These are phyloP conservation scores for Entomortierella lignicola DNA, from an alignment of 192 early-diverging fungal genomes.

Conservation along the genomic window DNA sequence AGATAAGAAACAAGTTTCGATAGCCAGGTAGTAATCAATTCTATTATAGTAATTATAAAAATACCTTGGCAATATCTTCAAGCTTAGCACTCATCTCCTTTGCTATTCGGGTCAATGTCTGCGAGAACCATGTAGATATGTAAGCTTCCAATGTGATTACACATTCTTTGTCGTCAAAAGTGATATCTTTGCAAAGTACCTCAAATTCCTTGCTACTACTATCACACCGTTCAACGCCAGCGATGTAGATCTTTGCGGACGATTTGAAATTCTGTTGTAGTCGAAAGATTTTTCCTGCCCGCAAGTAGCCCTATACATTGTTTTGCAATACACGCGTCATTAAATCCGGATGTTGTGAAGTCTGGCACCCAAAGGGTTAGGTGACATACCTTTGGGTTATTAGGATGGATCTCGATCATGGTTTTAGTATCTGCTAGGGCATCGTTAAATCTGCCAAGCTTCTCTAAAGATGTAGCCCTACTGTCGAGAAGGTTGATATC, in stretches of 20 bases:
- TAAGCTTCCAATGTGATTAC: too few species aligned
- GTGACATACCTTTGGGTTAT: conserved; percentile 29
- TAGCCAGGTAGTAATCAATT: too few species aligned
- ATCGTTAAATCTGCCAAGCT: conserved; percentile 18
- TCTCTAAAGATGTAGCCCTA: conserved; percentile 36
- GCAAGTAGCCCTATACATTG: conserved; percentile 29
- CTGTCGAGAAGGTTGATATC: conserved; percentile 51
- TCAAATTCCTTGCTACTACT: conserved; percentile 36
- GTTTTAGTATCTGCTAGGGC: conserved; percentile 32
- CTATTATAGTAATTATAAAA: neutral
- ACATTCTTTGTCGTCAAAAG: too few species aligned
- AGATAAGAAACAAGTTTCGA: too few species aligned
- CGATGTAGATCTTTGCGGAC: conserved; percentile 26
- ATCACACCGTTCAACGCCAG: conserved; percentile 37
- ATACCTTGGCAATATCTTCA: conserved; percentile 38
- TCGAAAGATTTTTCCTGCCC: conserved; percentile 35
- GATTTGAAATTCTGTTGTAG: conserved; percentile 35
- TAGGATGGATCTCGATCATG: conserved; percentile 32
- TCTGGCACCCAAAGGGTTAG: too few species aligned
- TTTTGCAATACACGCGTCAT: neutral
- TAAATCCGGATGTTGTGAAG: neutral
- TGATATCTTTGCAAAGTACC: neutral
- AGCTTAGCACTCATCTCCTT: conserved; percentile 13
- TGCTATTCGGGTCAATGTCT: conserved; percentile 33
- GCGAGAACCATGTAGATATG: neutral